Evolutionary conservation across 2,329 filamentous ascomycete genomes (phyloP).

Genomic region (Lasiodiplodia gonubiensis): DNA sequence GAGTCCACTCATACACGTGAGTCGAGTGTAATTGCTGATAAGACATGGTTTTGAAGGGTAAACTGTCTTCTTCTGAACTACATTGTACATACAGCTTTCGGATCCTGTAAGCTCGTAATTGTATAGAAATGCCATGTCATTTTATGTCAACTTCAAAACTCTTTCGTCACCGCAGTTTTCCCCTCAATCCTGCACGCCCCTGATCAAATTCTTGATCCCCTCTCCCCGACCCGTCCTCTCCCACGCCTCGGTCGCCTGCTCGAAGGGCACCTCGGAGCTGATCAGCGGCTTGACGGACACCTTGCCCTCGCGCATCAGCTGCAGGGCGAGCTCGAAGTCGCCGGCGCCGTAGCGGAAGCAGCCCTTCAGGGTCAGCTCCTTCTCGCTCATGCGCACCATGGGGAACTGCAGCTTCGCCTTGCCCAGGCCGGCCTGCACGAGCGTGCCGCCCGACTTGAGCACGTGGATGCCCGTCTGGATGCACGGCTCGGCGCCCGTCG

Average conservation of each 20-base stretch:
- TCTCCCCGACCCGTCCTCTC: slow-evolving; percentile 40
- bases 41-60: too few species aligned
- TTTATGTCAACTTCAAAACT: too few species aligned
- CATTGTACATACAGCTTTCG: too few species aligned
- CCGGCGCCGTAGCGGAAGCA: slow-evolving; percentile 43
- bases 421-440: slow-evolving; percentile 37
- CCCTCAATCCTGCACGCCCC: slow-evolving; percentile 35
- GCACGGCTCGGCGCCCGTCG: slow-evolving; percentile 36
- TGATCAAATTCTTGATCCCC: slow-evolving; percentile 44
- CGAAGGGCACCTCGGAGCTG: slow-evolving; percentile 40
- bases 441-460: slow-evolving; percentile 33
- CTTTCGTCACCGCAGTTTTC: too few species aligned
- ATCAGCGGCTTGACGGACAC: slow-evolving; percentile 40
- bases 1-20: too few species aligned
- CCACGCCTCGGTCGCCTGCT: slow-evolving; percentile 40
- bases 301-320: slow-evolving; percentile 34
- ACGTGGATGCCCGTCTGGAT: slow-evolving; percentile 33
- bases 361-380: slow-evolving; percentile 37
- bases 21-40: too few species aligned
- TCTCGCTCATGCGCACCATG: slow-evolving; percentile 25
- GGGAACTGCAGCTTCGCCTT: slow-evolving; percentile 1
- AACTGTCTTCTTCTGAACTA: too few species aligned
- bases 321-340: slow-evolving; percentile 41
- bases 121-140: neutral
- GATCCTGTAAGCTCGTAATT: neutral